Percentiles rank a stretch among this genome's conserved stretches.
Conservation (phyloP, 768 basidiomycete species). For the Auricularia sp. region DNA sequence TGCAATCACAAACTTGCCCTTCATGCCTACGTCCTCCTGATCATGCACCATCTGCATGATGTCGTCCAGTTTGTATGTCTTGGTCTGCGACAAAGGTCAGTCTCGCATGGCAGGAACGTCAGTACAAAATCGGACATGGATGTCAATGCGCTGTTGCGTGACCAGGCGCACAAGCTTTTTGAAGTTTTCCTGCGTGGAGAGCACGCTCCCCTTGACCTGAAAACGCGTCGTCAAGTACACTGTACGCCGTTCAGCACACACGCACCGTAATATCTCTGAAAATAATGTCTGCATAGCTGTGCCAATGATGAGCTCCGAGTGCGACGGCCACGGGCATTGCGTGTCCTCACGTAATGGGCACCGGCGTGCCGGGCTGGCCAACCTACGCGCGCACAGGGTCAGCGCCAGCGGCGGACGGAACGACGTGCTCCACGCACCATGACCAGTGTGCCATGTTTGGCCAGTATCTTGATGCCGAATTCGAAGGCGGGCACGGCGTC, state of each 20-base stretch:
- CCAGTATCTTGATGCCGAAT: constrained; percentile 8
- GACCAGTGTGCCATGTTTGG: constrained; percentile 11
- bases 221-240: neutral
- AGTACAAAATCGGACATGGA: neutral
- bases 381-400: neutral
- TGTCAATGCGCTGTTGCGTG: neutral
- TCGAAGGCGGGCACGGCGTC: constrained; percentile 10
- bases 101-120: neutral
- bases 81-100: neutral
- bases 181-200: neutral
- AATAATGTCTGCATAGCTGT: constrained; percentile 5
- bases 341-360: constrained; percentile 1
- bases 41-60: neutral
- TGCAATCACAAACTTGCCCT: constrained; percentile 2
- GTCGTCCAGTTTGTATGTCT: neutral
- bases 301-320: neutral
- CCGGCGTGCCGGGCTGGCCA: constrained; percentile 7
- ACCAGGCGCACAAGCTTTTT: neutral
- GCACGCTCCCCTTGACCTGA: neutral
- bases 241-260: neutral
- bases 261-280: constrained; percentile 2
- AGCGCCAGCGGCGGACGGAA: neutral
- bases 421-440: neutral
- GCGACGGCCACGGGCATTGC: neutral
- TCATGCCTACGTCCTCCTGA: constrained; percentile 1